Percentiles rank a stretch among this genome's conserved stretches.
These are phyloP conservation scores for Nothophytophthora sp. DNA, from an alignment of 352 stramenopile genomes.

Conservation along the genomic window DNA sequence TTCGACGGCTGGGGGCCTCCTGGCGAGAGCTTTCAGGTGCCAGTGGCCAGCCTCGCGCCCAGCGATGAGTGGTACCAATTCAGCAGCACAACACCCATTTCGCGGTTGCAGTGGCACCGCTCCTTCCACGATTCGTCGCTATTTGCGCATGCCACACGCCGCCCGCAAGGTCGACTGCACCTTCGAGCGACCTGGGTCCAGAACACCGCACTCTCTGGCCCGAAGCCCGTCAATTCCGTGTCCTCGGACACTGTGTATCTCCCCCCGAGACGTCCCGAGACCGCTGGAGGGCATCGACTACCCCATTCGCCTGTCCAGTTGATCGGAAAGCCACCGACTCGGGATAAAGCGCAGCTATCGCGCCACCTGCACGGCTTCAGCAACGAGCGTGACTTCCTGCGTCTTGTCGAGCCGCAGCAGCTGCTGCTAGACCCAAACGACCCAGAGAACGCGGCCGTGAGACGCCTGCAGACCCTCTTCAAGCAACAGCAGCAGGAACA, in stretches of 20 bases:
- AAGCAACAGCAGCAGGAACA: conserved; percentile 40
- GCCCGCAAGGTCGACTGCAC: conserved; percentile 48
- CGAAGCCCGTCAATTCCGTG: background rate
- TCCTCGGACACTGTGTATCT: conserved; percentile 12
- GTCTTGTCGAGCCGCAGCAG: conserved; percentile 39
- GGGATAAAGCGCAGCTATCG: conserved; percentile 7
- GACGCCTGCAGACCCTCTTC: conserved; percentile 38
- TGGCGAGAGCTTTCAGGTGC: conserved; percentile 14
- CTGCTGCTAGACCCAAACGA: conserved; percentile 70
- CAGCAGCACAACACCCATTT: conserved; percentile 44
- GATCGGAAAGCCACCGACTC: conserved; percentile 15
- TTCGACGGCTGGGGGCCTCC: conserved; percentile 8
- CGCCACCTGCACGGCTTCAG: conserved; percentile 38
- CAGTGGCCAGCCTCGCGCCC: conserved; percentile 44
- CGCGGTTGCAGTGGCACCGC: conserved; percentile 43
- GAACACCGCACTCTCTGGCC: background rate
- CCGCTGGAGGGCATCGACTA: conserved; percentile 5
- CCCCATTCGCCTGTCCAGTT: conserved; percentile 16
- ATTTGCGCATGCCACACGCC: conserved; percentile 41
- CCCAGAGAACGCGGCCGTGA: conserved; percentile 56
- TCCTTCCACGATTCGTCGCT: conserved; percentile 61
- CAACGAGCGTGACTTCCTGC: conserved; percentile 68
- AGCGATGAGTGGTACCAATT: conserved; percentile 82
- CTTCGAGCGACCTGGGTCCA: conserved; percentile 45
- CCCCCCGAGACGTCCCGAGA: conserved; percentile 24